phyloP scores from a whole-genome alignment of 2,329 filamentous ascomycete species.

The Colletotrichum tropicale region DNA sequence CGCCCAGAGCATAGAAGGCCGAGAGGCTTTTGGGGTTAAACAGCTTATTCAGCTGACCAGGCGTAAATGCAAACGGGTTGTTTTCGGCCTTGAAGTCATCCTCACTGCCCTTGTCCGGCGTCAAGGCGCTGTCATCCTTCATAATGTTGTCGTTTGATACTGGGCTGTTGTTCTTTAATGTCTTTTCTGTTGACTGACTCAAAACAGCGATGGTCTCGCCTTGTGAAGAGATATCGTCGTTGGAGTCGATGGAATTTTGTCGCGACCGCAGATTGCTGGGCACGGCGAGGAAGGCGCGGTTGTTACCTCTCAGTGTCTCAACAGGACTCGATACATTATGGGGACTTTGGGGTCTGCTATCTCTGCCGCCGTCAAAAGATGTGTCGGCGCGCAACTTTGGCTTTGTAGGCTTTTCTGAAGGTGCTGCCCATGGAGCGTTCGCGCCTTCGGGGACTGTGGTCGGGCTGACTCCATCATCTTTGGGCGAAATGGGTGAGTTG shows the following conservation, averaged over 20 bases:
- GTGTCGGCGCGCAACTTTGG: conserved; percentile 58
- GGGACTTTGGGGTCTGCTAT: conserved; percentile 69
- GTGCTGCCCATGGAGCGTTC: conserved; percentile 27
- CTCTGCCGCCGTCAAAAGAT: conserved; percentile 66
- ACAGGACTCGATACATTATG: conserved; percentile 72
- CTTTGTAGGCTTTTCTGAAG: conserved; percentile 24
- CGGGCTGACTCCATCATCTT: conserved; percentile 46
- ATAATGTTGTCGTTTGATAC: conserved; percentile 61
- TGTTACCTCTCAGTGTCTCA: conserved; percentile 43
- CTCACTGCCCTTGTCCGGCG: conserved; percentile 77
- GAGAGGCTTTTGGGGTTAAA: conserved; percentile 87
- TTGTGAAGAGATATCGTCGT: conserved; percentile 63
- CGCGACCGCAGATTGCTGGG: conserved; percentile 65
- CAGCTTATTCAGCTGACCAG: conserved; percentile 84
- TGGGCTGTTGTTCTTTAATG: conserved; percentile 40
- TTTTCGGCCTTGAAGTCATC: conserved; percentile 76
- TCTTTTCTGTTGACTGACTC: conserved; percentile 46
- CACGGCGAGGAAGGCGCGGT: conserved; percentile 67
- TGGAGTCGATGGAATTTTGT: conserved; percentile 72
- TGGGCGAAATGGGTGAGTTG: conserved; percentile 38
- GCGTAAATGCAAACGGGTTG: conserved; percentile 86
- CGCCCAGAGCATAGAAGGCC: conserved; percentile 82
- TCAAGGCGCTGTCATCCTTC: conserved; percentile 71
- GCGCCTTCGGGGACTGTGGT: conserved; percentile 38
- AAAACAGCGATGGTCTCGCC: conserved; percentile 64